A percentile compares a stretch with the other conserved stretches of the same genome.
Evolutionary conservation across 2,329 filamentous ascomycete genomes (phyloP).

Genomic region (Ophiocordyceps camponoti-leonardi): DNA sequence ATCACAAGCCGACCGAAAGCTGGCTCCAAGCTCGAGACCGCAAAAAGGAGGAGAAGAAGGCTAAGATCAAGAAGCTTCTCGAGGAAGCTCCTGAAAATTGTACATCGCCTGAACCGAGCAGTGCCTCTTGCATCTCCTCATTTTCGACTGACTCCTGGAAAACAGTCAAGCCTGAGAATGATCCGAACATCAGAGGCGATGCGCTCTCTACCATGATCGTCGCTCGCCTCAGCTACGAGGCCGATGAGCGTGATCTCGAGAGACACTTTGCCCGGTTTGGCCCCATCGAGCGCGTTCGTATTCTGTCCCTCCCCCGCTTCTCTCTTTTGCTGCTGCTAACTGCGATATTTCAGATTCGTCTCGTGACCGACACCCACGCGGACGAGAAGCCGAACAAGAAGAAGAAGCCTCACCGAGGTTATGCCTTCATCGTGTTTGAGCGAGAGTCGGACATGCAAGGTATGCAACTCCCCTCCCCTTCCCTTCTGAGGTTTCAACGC

Average conservation of each 20-base stretch:
- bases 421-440: slow-evolving; percentile 94
- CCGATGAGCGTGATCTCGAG: slow-evolving; percentile 78
- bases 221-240: slow-evolving; percentile 75
- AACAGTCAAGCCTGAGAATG: slow-evolving; percentile 63
- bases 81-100: slow-evolving; percentile 49
- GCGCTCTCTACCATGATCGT: slow-evolving; percentile 93
- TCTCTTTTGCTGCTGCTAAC: neutral
- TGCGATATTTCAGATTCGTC: slow-evolving; percentile 51
- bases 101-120: slow-evolving; percentile 15
- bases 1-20: slow-evolving; percentile 72
- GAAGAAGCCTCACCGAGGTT: slow-evolving; percentile 70
- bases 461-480: slow-evolving; percentile 24
- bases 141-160: neutral
- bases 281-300: slow-evolving; percentile 71
- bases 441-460: slow-evolving; percentile 98
- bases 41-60: slow-evolving; percentile 64
- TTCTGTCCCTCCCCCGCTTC: neutral
- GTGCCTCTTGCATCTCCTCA: neutral
- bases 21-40: slow-evolving; percentile 82
- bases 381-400: slow-evolving; percentile 56
- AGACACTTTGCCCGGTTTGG: slow-evolving; percentile 88
- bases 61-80: slow-evolving; percentile 43
- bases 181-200: slow-evolving; percentile 80
- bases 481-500: neutral
- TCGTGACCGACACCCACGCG: slow-evolving; percentile 61